Base-by-base conservation (phyloP, 768 basidiomycete species). In the Chalciporus chontae region DNA sequence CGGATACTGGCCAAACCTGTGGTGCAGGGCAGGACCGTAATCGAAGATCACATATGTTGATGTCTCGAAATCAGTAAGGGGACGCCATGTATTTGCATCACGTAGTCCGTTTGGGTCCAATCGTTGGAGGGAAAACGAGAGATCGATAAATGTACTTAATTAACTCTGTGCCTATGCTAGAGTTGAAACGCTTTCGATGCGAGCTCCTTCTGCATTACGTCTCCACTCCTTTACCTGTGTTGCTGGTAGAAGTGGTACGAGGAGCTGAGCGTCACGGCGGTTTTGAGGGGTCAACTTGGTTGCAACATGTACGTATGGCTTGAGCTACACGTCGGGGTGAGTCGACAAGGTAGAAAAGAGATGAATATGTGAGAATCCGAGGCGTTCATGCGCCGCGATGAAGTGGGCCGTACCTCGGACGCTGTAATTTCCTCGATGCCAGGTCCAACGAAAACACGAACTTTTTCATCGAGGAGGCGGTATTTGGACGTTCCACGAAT, bases 401-500 rank as follows among this genome's bases (percentile, higher is more conserved):
- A 10, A 43, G 5, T 27, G 23, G 17, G 19, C 73, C 84, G 58
- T 59, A 87, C 85, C 36, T 73, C 71, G n/a, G 79, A 80, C 27
- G 65, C 69, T 24, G 73, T 66, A 47, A 91, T 81, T 38, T 80
- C 78, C 53, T 81, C 74, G 27, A 89, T 66, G 14, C 81, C 76
- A n/a, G 91, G 89, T 19, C 90, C 87, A 34, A 94, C 82, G 54
- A 85, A 92, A 43, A 90, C 79, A 60, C 91, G 77, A 43, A 96
- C 90, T 73, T 86, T 77, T 65, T 86, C 83, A 62, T 95, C 89
- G 48, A 90, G 58, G 14, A 96, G 73, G 47, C 85, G 75, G 68
- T 93, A 94, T 65, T 92, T 90, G 37, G 85, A 76, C 61, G 84
- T 83, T 37, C 90, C 89, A 37, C 77, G 67, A 17, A 90, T 71